Evolutionary conservation across 768 basidiomycete species (phyloP), one percentile per base, ranked within the genome.

Genomic region (Boletus speciosus): DNA sequence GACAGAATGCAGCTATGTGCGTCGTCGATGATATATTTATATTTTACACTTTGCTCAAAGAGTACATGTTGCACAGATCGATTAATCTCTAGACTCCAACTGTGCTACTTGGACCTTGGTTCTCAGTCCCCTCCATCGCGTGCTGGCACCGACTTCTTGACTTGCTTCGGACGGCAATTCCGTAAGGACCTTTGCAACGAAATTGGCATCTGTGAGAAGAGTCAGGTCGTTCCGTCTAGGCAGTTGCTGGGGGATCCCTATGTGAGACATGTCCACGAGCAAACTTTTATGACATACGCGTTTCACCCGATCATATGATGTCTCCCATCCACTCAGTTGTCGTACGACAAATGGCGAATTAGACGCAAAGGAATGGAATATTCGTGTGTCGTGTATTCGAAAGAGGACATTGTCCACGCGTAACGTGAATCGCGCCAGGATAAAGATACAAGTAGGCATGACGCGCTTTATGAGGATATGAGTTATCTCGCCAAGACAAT

Each of bases 341-440:
- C 90, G 81, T 5, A 98, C 78, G 38, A 98, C 67, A 32, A 82
- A 65, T 1, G 83, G 82, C 7, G 82, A 79, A 9, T 71, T 63
- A 0, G 83, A 81, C 0, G 78, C 66, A 59, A 98, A 93, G 0
- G 87, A 86, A 67, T 96, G 91, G 64, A 90, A 99, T 45, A 97
- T 75, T 39, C 97, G 80, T 0, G 94, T 94, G 64, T 99, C 97
- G 61, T 81, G 84, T 36, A 82, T 81, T 40, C 97, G 82, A 74
- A 98, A 98, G 45, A 98, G 82, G 42, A 99, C 96, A 51, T 88
- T 82, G 67, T 99, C 97, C 45, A 99, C 94, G 23, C 97, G 84
- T 6, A 99, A 78, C n/a, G 88, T 93, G 68, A 96, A 92, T 12
- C 97, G 84, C 2, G 84, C 78, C 9, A 99, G 83, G 58, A 98